Conservation (phyloP, 1,139 yeast genomes). For the Pichia sp. region DNA sequence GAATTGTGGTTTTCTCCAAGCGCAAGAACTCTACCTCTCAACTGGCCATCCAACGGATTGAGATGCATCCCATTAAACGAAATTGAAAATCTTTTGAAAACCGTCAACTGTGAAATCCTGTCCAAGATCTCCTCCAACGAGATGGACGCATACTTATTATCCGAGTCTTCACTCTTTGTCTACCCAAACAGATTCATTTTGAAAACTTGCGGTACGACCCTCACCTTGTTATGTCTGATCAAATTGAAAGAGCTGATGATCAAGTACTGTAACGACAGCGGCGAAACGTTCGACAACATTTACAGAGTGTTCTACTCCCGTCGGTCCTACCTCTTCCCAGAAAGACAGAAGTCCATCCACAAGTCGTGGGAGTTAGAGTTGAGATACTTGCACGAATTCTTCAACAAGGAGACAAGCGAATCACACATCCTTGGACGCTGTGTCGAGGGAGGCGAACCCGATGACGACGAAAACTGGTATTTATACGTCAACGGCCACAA, state of each 20-base stretch:
- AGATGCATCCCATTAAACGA: conserved; percentile 61
- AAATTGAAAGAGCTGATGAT: conserved; percentile 56
- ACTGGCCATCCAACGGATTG: conserved; percentile 44
- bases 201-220: conserved; percentile 97
- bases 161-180: conserved; percentile 90
- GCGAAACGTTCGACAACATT: conserved; percentile 34
- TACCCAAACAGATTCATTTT: conserved; percentile 81
- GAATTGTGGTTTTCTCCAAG: conserved; percentile 81
- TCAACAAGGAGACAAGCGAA: conserved; percentile 52
- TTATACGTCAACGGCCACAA: conserved; percentile 49
- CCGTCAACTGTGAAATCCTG: conserved; percentile 85
- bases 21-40: conserved; percentile 39
- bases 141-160: conserved; percentile 81
- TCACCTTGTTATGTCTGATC: conserved; percentile 77
- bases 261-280: conserved; percentile 33
- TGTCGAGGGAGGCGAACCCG: conserved; percentile 41
- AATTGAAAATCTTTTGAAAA: conserved; percentile 75
- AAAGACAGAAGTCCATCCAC: conserved; percentile 78
- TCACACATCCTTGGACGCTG: conserved; percentile 78
- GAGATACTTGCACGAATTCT: conserved; percentile 59
- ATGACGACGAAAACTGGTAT: conserved; percentile 75
- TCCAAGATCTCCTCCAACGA: conserved; percentile 68
- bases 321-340: conserved; percentile 91
- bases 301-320: conserved; percentile 85
- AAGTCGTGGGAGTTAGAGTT: conserved; percentile 85